Evolutionary conservation across 2,329 filamentous ascomycete genomes (phyloP).

Genomic region (Colletotrichum tabaci): DNA sequence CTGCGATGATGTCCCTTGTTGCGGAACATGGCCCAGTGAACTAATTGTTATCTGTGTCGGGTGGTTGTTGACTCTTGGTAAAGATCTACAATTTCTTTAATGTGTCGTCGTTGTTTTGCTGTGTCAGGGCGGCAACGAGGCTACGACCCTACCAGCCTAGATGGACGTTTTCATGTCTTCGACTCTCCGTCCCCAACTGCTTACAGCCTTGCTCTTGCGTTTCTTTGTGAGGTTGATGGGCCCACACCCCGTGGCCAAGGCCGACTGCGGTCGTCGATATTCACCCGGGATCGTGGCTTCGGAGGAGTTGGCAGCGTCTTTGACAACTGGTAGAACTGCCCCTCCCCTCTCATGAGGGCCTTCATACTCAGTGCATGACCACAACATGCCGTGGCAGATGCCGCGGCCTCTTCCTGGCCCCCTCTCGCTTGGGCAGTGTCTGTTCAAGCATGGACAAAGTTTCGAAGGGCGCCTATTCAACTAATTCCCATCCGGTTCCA

Average conservation of each 20-base stretch:
- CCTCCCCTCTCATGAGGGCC: neutral
- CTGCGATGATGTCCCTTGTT: neutral
- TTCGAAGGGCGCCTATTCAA: neutral
- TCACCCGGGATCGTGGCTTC: neutral
- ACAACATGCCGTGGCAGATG: neutral
- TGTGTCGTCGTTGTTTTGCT: too few species aligned
- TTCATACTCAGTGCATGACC: neutral
- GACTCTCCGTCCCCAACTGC: neutral
- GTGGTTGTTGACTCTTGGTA: neutral
- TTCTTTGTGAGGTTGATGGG: neutral
- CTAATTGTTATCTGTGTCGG: neutral
- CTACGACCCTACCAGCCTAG: neutral
- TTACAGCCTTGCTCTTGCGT: neutral
- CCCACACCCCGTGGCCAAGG: neutral
- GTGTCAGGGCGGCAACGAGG: neutral
- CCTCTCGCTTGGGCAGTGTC: neutral
- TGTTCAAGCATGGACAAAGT: neutral
- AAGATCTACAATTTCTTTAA: constrained; percentile 5
- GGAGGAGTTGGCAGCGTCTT: neutral
- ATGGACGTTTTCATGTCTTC: constrained; percentile 32
- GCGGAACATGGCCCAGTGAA: neutral
- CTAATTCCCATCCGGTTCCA: neutral
- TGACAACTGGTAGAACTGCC: neutral
- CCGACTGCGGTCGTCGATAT: neutral
- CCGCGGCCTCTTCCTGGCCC: neutral